These are phyloP conservation scores for Aspergillus awamori DNA, from an alignment of 2,329 filamentous ascomycete species.

Conservation along the genomic window DNA sequence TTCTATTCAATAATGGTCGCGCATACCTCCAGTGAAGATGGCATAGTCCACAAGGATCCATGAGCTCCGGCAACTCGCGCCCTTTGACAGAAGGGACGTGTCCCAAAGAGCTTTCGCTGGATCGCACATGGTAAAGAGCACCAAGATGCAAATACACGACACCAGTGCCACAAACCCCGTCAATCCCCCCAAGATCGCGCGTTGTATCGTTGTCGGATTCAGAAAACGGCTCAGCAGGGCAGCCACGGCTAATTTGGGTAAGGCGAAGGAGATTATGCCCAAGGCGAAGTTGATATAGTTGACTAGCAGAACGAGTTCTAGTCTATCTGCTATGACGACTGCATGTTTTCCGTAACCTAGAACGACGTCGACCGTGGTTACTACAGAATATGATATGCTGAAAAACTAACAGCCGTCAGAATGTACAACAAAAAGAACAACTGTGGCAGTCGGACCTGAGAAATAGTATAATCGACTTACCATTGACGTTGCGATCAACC, in stretches of 20 bases:
- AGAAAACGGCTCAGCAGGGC: slow-evolving; percentile 28
- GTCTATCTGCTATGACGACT: slow-evolving; percentile 30
- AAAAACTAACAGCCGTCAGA: slow-evolving; percentile 4
- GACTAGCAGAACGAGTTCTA: slow-evolving; percentile 26
- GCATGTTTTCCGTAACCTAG: slow-evolving; percentile 46
- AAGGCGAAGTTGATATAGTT: slow-evolving; percentile 28
- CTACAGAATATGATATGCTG: slow-evolving; percentile 1
- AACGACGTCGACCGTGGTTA: slow-evolving; percentile 38
- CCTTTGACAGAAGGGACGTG: slow-evolving; percentile 26
- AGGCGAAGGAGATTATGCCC: slow-evolving; percentile 29
- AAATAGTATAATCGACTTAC: slow-evolving; percentile 16
- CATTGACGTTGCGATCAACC: slow-evolving; percentile 37
- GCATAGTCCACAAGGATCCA: slow-evolving; percentile 44
- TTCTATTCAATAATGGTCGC: slow-evolving; percentile 14
- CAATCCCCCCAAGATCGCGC: slow-evolving; percentile 29
- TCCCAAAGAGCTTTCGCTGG: slow-evolving; percentile 47
- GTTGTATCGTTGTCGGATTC: slow-evolving; percentile 25
- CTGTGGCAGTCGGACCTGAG: too few relatives aligned
- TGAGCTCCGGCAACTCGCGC: slow-evolving; percentile 38
- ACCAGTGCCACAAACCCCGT: slow-evolving; percentile 34
- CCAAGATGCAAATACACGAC: slow-evolving; percentile 35
- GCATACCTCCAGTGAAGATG: slow-evolving; percentile 43
- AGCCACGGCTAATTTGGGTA: slow-evolving; percentile 31
- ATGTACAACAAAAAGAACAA: too few relatives aligned
- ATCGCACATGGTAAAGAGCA: slow-evolving; percentile 38